A percentile compares a stretch with the other conserved stretches of the same genome.
Conservation (phyloP, 441 rosid genomes). For the Brassica hybrid region DNA sequence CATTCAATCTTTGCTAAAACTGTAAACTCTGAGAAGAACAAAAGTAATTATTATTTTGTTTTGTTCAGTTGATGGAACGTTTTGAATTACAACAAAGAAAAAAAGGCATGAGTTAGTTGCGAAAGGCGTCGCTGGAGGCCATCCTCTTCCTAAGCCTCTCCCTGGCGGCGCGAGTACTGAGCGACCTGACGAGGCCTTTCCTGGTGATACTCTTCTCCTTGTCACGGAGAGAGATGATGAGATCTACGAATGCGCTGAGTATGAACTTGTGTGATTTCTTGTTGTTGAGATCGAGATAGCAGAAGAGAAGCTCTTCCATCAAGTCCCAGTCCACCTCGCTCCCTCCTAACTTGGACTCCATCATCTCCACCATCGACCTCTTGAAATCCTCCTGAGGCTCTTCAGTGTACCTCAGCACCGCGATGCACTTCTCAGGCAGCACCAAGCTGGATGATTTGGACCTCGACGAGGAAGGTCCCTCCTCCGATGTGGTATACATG, state of each 20-base stretch:
- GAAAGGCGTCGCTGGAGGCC: conserved; percentile 29
- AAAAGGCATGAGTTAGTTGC: conserved; percentile 6
- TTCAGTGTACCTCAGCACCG: conserved; percentile 54
- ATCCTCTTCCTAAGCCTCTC: conserved; percentile 43
- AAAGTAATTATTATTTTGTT: background rate
- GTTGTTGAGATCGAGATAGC: conserved; percentile 72
- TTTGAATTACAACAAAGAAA: background rate
- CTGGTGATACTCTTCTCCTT: conserved; percentile 42
- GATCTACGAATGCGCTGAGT: conserved; percentile 77
- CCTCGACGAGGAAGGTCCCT: conserved; percentile 31
- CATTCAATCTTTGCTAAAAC: conserved; percentile 3
- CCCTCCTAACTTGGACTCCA: conserved; percentile 53
- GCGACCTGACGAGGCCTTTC: conserved; percentile 40
- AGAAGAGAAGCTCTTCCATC: conserved; percentile 77
- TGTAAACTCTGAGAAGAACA: background rate
- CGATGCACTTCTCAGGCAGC: conserved; percentile 59
- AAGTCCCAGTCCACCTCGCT: conserved; percentile 73
- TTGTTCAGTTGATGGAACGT: background rate
- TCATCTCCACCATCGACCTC: conserved; percentile 79
- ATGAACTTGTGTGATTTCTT: conserved; percentile 69
- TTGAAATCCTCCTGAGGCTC: conserved; percentile 69
- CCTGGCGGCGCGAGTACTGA: conserved; percentile 41
- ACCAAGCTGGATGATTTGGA: conserved; percentile 42
- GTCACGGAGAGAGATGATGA: conserved; percentile 47
- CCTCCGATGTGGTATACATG: conserved; percentile 14